Conservation (phyloP, 1,284 basidiomycete species). For the Ceratobasidium sp. region DNA sequence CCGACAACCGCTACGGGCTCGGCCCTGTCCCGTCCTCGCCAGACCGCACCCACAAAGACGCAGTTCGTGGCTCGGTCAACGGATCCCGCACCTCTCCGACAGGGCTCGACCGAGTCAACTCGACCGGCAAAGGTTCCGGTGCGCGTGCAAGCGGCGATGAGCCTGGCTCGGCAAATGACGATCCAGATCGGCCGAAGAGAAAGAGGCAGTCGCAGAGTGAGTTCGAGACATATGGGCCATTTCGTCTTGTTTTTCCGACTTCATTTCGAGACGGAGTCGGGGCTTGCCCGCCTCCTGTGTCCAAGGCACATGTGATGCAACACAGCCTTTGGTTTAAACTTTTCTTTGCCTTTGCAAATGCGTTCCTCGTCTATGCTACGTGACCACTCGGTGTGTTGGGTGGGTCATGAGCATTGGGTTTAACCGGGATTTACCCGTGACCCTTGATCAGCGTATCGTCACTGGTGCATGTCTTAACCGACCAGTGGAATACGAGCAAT, state of each 20-base stretch:
- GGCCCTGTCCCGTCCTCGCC: slow-evolving; percentile 25
- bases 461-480: not conserved
- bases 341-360: slow-evolving; percentile 22
- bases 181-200: slow-evolving; percentile 45
- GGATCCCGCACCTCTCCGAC: slow-evolving; percentile 13
- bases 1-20: slow-evolving; percentile 9
- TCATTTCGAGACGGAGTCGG: slow-evolving; percentile 37
- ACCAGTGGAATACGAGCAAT: slow-evolving; percentile 17
- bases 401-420: slow-evolving; percentile 26
- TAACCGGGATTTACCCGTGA: slow-evolving; percentile 31
- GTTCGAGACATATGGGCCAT: slow-evolving; percentile 20
- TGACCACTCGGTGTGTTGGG: not conserved
- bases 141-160: slow-evolving; percentile 7
- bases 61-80: not conserved
- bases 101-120: slow-evolving; percentile 20
- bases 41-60: slow-evolving; percentile 14
- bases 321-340: slow-evolving; percentile 32
- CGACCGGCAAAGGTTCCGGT: slow-evolving; percentile 1
- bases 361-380: not conserved
- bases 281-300: not conserved
- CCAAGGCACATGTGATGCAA: slow-evolving; percentile 10
- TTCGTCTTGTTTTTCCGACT: slow-evolving; percentile 38
- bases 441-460: slow-evolving; percentile 32
- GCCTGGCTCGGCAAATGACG: slow-evolving; percentile 33
- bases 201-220: slow-evolving; percentile 46